Percentiles rank a stretch among this genome's conserved stretches.
Conservation (phyloP, 768 basidiomycete genomes). For the Phanerodontia chrysosporium region DNA sequence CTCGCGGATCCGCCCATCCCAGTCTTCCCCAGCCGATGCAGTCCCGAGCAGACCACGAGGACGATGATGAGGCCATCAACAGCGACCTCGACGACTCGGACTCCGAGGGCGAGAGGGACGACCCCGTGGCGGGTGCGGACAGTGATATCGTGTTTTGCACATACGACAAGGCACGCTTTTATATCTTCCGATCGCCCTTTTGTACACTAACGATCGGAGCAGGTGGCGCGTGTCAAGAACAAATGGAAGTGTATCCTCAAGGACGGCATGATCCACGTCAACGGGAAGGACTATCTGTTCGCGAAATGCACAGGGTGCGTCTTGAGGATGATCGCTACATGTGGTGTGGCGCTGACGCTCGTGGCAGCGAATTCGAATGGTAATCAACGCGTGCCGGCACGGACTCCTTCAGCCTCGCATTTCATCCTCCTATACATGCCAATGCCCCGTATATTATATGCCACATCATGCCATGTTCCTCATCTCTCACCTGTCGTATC, state of each 20-base stretch:
- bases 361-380: slow-evolving; percentile 32
- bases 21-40: slow-evolving; percentile 65
- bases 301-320: slow-evolving; percentile 90
- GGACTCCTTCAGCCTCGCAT: background rate
- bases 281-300: slow-evolving; percentile 96
- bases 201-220: slow-evolving; percentile 6
- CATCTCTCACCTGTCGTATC: background rate
- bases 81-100: slow-evolving; percentile 96
- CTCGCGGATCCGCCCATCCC: slow-evolving; percentile 61
- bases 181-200: background rate
- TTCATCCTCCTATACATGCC: background rate
- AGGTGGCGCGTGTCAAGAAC: slow-evolving; percentile 99
- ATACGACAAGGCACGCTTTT: slow-evolving; percentile 81
- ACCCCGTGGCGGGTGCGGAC: slow-evolving; percentile 64
- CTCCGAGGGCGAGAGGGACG: slow-evolving; percentile 81
- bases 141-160: slow-evolving; percentile 97
- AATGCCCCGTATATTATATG: background rate
- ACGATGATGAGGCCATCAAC: slow-evolving; percentile 85
- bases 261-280: slow-evolving; percentile 96
- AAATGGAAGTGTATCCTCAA: slow-evolving; percentile 99
- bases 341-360: background rate
- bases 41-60: slow-evolving; percentile 33
- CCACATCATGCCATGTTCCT: background rate
- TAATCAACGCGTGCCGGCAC: slow-evolving; percentile 5
- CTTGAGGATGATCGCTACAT: background rate